Evolutionary conservation across 176 grass and related monocot genomes (phyloP).

Genomic region (Carex myosuroides): DNA sequence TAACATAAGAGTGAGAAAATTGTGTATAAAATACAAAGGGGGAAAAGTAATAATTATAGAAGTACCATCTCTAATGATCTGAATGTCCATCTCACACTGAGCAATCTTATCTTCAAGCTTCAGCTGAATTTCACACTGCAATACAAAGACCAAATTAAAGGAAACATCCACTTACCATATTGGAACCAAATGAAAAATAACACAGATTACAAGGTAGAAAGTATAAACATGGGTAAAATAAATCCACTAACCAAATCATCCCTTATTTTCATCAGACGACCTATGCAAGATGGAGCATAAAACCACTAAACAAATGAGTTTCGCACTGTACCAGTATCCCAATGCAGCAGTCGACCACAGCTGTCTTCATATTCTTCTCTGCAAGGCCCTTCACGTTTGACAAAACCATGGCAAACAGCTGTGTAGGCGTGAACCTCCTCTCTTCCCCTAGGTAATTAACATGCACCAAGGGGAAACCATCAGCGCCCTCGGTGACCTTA

Average conservation of each 20-base stretch:
- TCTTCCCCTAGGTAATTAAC: conserved; percentile 56
- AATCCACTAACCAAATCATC: conserved; percentile 10
- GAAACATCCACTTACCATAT: background rate
- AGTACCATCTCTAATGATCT: background rate
- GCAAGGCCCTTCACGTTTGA: conserved; percentile 79
- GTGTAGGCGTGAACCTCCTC: conserved; percentile 48
- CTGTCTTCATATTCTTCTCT: conserved; percentile 46
- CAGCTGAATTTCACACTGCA: background rate
- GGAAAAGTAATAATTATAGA: background rate
- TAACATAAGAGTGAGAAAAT: background rate
- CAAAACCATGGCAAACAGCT: conserved; percentile 79
- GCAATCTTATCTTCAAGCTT: conserved; percentile 9
- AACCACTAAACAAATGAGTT: background rate
- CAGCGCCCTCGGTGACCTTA: conserved; percentile 53
- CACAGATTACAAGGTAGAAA: no score
- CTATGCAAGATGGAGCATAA: background rate
- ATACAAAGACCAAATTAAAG: background rate
- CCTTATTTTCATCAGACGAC: background rate
- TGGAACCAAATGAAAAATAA: background rate
- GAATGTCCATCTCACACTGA: conserved; percentile 17
- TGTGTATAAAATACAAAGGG: background rate
- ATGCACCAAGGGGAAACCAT: conserved; percentile 56
- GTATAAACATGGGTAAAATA: background rate
- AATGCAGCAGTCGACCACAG: conserved; percentile 78
- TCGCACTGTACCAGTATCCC: conserved; percentile 40